Base-by-base conservation (phyloP, 78 protist genomes). In the Creolimax fragrantissima region DNA sequence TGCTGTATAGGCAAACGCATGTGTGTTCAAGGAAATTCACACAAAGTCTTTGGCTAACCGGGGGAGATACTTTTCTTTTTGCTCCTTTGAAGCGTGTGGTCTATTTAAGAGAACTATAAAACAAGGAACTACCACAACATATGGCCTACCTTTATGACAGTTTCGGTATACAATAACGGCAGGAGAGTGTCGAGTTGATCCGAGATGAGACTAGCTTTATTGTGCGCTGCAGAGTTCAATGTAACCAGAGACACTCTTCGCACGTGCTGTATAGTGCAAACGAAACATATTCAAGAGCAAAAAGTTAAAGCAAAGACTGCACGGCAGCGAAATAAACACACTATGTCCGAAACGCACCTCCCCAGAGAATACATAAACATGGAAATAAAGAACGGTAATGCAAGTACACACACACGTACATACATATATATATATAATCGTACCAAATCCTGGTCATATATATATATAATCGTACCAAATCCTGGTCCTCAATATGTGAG, bases 171-270 rank as follows among this genome's bases (percentile, higher is more conserved):
- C 35, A 97, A 44, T 74, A 85, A 39, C 32, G 98, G 97, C 41
- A 96, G 45, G 42, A 94, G 83, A 43, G 2, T 37, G 11, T 81
- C 6, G 35, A 96, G 88, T 7, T 24, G 24, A n/a, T 66, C 94
- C 90, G 91, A 89, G 44, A 97, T 39, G n/a, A 95, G 89, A 4
- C 7, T 5, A 11, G 97, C 93, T 85, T 91, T 91, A 93, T 92
- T 93, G 94, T 95, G 98, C 2, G 97, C 95, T 37, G 96, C 90
- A 47, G 90, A 94, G 91, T 97, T 97, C 89, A 97, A 88, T 41
- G 97, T 41, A 7, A 94, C 94, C 37, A 97, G 94, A 3, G 98
- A 92, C 3, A 95, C 92, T 7, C 97, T 90, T 37, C 97, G 96
- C 43, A 97, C 98, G 41, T 88, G 67, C 95, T 92, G 85, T 3